Percentiles rank a stretch among this genome's conserved stretches.
Evolutionary conservation across 345 rosid genomes (phyloP).

Genomic region (Reutealis trisperma): DNA sequence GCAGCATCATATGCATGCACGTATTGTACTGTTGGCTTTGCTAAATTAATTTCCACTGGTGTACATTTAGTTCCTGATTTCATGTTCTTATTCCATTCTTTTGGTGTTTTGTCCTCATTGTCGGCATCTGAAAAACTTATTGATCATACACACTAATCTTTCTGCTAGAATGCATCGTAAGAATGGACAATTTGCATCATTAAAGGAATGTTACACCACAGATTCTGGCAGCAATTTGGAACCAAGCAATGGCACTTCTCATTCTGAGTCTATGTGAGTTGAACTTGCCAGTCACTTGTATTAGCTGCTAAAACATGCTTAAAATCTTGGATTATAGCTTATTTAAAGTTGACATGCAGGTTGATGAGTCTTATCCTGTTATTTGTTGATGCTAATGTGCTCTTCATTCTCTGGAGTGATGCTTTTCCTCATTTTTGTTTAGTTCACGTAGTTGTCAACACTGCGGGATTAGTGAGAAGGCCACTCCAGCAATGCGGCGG

Average conservation of each 20-base stretch:
- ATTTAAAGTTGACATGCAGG: neutral
- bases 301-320: constrained; percentile 10
- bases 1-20: neutral
- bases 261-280: constrained; percentile 43
- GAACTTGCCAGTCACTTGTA: neutral
- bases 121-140: constrained; percentile 14
- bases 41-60: neutral
- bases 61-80: neutral
- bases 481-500: constrained; percentile 53
- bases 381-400: neutral
- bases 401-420: neutral
- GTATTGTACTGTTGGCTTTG: neutral
- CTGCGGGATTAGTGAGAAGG: constrained; percentile 41
- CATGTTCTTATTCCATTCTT: neutral
- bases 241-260: constrained; percentile 25
- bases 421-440: constrained; percentile 8
- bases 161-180: constrained; percentile 29
- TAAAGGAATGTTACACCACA: constrained; percentile 19
- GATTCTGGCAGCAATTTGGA: constrained; percentile 35
- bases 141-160: constrained; percentile 4
- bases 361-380: neutral
- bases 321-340: constrained; percentile 4
- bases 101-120: neutral
- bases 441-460: constrained; percentile 33
- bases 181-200: constrained; percentile 33